Conservation (phyloP, 2,329 filamentous ascomycete species). For the Fusarium musae region DNA sequence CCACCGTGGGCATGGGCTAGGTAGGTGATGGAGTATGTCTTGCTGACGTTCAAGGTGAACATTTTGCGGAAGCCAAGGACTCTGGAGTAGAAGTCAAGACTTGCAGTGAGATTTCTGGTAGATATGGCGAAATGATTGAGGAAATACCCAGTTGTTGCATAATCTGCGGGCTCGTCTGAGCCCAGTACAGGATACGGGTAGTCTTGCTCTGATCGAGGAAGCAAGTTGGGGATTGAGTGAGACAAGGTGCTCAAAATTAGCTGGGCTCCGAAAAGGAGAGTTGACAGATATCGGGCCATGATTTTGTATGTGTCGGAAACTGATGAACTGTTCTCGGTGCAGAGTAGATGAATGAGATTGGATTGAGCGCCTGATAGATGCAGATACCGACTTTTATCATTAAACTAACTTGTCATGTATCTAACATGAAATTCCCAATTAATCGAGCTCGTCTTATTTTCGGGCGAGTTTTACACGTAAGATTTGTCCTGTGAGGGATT, state of each 20-base stretch:
- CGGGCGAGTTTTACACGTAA: neutral
- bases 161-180: neutral
- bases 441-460: neutral
- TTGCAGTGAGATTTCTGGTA: constrained; percentile 2
- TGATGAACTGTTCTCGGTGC: accelerated
- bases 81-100: constrained; percentile 1
- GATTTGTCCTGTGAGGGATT: neutral
- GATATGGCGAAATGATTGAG: constrained; percentile 6
- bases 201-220: neutral
- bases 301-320: neutral
- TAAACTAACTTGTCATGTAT: too few relatives aligned
- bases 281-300: neutral
- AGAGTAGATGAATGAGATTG: accelerated
- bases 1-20: neutral
- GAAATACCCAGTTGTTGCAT: neutral
- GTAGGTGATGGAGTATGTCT: neutral
- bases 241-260: neutral
- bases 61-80: constrained; percentile 5
- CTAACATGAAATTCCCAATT: neutral
- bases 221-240: neutral
- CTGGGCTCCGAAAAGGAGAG: neutral
- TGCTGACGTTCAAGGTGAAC: neutral
- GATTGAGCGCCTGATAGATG: accelerated
- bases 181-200: neutral
- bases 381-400: neutral